A percentile compares a stretch with the other conserved stretches of the same genome.
phyloP scores from a whole-genome alignment of 106 monocot species.

The Apostasia shenzhenica region DNA sequence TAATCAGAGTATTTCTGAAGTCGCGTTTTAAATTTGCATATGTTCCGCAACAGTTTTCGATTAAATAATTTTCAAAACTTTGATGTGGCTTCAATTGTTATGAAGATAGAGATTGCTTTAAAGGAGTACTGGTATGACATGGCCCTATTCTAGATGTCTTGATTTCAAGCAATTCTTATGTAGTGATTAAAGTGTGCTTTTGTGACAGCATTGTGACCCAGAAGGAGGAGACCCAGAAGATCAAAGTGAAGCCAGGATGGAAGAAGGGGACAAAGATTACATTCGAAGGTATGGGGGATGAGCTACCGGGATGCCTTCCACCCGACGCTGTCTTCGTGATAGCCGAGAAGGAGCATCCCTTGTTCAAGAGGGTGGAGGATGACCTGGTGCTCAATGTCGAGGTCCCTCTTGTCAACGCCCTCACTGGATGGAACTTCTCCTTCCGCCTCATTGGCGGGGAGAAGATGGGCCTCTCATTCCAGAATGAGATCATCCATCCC shows the following conservation, averaged over 20 bases:
- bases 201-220: constrained; percentile 14
- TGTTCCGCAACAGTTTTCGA: no score
- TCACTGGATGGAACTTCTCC: constrained; percentile 43
- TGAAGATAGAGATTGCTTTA: no score
- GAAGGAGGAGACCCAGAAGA: constrained; percentile 30
- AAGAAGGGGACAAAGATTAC: constrained; percentile 57
- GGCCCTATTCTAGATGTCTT: no score
- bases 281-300: constrained; percentile 40
- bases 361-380: constrained; percentile 32
- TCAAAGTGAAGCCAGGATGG: constrained; percentile 50
- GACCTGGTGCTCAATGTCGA: constrained; percentile 45
- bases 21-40: no score
- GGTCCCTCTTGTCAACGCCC: constrained; percentile 38
- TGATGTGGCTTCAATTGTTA: no score
- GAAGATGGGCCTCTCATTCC: constrained; percentile 31
- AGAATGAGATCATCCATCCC: constrained; percentile 37
- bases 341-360: constrained; percentile 42
- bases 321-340: constrained; percentile 34
- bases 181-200: no score
- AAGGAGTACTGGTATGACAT: no score
- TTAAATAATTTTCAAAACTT: no score
- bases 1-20: no score
- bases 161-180: no score
- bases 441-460: constrained; percentile 36
- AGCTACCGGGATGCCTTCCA: constrained; percentile 29